Base-by-base conservation (phyloP, 192 early-diverging fungal genomes). In the Mortierella hygrophila region DNA sequence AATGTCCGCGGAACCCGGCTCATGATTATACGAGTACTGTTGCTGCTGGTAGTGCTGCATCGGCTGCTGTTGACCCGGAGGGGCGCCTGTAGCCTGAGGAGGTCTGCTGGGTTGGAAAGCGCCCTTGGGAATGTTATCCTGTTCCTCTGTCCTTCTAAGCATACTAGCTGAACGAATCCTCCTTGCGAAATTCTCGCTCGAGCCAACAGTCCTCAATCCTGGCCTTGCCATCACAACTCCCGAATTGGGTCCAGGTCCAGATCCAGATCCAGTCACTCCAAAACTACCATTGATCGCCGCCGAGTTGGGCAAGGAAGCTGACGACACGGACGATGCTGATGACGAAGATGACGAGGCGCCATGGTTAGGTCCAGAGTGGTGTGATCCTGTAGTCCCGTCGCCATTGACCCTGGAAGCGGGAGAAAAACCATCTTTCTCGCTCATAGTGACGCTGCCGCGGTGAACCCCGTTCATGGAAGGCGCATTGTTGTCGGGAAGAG, bases 151-250 rank as follows among this genome's bases (percentile, higher is more conserved):
- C 21, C 75, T 79, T 46, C 88, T 77, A 40, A 92, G 74, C 60
- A 83, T 90, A 26, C 90, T 92, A 4, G 88, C 85, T 0, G 92
- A 93, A 42, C 92, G 79, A 35, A 89, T 84, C 54, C 91, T 79
- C 57, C 89, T 75, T 37, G 89, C 88, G 21, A 87, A 87, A n/a
- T 85, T 89, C 20, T 88, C 81, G 63, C 81, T 80, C 8, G 74
- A 86, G 2, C 84, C 84, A 65, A 81, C 79, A 5, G 84, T 81
- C 46, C 84, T 75, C 54, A 86, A 46, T 7, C 79, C 79, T 29
- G 84, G 79, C 54, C 84, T 65, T 18, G 77, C 35, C 79, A 87
- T 70, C 7, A 71, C 49, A 47, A n/a, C 74, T 3, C 41, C 76
- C 26, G 74, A 41, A 29, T 54, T 79, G 16, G 78, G 35, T 26